Evolutionary conservation across 2,329 filamentous ascomycete genomes (phyloP), one percentile per base, ranked within the genome.

Genomic region (Exophiala aquamarina): DNA sequence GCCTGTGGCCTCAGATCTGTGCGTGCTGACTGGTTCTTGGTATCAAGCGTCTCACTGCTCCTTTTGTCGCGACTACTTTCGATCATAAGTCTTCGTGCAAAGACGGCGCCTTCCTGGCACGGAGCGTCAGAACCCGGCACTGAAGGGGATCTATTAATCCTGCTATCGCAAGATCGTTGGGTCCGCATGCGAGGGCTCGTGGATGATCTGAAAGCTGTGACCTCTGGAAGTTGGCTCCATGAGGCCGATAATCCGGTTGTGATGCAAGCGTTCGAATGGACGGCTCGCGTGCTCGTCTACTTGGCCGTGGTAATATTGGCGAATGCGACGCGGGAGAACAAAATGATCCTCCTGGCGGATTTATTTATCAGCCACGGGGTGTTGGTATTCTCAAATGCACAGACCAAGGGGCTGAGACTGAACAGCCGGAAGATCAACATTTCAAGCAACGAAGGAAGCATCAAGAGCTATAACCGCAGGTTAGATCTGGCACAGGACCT

Each of bases 191-290:
- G 73, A 20, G 82, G 82, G 3, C 60, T 68, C 3, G 69, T 75
- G 6, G 70, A 76, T 23, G 81, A 84, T 58, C 67, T 84, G 5
- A 78, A 79, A 47, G 79, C 80, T 21, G 71, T 84, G 32, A 83
- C 80, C 1, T 74, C 76, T 3, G 74, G 77, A 3, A 59, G 70
- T 20, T 84, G 80, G 81, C 63, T 85, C 36, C 68, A 72, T 9
- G 66, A 73, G 31, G 73, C 76, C 61, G 75, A 83, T 2, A 10
- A 53, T 70, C 73, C 21, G 78, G 75, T 56, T 63, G 79, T 42
- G 74, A 77, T 50, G 15, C 39, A 44, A 3, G 26, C 15, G 4
- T 3, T 44, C 17, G 50, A 53, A 10, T 49, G 46, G 50, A 15
- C 66, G 1, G 74, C 79, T 8, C 82, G 80, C 54, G 55, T 84